Conservation (phyloP, 2,329 filamentous ascomycete species). For the Colletotrichum simmondsii region DNA sequence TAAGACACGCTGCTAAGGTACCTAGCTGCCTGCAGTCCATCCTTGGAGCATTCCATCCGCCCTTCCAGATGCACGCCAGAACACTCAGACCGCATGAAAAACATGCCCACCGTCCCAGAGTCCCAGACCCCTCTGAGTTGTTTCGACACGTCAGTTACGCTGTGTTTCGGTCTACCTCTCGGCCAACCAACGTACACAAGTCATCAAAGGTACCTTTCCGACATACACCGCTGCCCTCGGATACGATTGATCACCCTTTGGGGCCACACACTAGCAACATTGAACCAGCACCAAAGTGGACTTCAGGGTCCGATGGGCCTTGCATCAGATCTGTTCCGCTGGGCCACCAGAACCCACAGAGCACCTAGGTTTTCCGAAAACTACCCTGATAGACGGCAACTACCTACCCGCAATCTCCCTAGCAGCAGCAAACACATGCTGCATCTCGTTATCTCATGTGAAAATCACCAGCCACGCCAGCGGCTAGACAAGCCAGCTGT, state of each 20-base stretch:
- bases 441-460: slow-evolving; percentile 15
- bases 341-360: neutral
- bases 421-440: slow-evolving; percentile 17
- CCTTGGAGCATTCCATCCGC: slow-evolving; percentile 20
- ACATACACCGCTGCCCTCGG: neutral
- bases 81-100: slow-evolving; percentile 19
- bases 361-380: neutral
- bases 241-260: neutral
- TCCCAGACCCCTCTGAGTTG: neutral
- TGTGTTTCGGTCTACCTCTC: slow-evolving; percentile 10
- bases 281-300: neutral
- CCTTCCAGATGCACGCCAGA: slow-evolving; percentile 34
- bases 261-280: neutral
- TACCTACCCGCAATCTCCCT: neutral
- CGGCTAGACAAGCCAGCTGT: slow-evolving; percentile 6
- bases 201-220: neutral
- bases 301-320: slow-evolving; percentile 1
- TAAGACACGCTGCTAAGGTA: neutral
- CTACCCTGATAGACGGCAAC: slow-evolving; percentile 10
- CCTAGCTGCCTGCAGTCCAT: slow-evolving; percentile 18
- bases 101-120: neutral
- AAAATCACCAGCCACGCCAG: slow-evolving; percentile 1
- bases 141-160: slow-evolving; percentile 5
- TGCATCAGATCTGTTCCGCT: slow-evolving; percentile 4
- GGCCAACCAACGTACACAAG: neutral